Evolutionary conservation across 768 basidiomycete genomes (phyloP).

Genomic region (Phallus indusiatus): DNA sequence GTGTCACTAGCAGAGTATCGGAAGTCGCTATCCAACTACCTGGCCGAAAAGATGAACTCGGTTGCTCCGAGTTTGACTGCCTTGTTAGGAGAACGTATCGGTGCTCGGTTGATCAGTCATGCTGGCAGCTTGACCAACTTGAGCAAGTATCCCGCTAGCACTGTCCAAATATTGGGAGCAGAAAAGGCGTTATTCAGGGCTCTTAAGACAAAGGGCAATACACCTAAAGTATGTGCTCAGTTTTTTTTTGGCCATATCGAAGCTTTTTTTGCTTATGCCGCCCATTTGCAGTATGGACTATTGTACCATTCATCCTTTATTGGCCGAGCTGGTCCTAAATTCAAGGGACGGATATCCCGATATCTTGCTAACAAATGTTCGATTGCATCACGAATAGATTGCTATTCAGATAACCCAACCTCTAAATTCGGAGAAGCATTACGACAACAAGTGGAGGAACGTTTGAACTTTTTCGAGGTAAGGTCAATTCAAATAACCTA

Average conservation of each 20-base stretch:
- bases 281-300: conserved; percentile 75
- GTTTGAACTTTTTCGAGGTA: conserved; percentile 83
- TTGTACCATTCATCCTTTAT: conserved; percentile 97
- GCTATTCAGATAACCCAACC: conserved; percentile 80
- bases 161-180: conserved; percentile 95
- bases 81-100: conserved; percentile 84
- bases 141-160: conserved; percentile 96
- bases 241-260: not conserved
- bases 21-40: conserved; percentile 77
- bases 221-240: conserved; percentile 63
- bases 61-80: conserved; percentile 92
- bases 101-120: conserved; percentile 88
- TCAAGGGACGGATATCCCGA: conserved; percentile 97
- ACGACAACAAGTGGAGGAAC: conserved; percentile 89
- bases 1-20: conserved; percentile 91
- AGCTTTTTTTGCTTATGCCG: not conserved
- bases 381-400: conserved; percentile 94
- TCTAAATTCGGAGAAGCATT: conserved; percentile 94
- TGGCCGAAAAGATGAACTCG: conserved; percentile 95
- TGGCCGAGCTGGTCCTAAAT: conserved; percentile 85
- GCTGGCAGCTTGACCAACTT: conserved; percentile 94
- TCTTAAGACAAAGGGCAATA: conserved; percentile 97
- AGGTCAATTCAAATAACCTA: conserved; percentile 5
- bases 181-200: conserved; percentile 98
- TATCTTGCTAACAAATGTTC: conserved; percentile 99